A percentile compares a stretch with the other conserved stretches of the same genome.
These are phyloP conservation scores for Elymus sibiricus DNA, from an alignment of 176 grass and related monocot genomes.

Conservation along the genomic window DNA sequence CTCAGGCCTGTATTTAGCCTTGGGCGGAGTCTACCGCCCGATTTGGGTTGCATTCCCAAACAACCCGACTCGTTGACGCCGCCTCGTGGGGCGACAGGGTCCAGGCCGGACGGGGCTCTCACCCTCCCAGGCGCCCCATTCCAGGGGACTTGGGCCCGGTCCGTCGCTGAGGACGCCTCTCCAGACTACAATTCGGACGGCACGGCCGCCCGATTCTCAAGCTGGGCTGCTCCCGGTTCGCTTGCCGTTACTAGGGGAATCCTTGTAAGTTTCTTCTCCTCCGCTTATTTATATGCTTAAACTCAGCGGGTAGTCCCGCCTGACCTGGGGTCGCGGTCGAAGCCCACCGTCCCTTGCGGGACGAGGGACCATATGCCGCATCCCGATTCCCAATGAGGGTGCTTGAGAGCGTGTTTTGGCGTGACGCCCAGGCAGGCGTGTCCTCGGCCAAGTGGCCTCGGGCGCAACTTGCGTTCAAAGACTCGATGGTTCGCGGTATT, in stretches of 20 bases:
- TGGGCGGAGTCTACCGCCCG: conserved; percentile 38
- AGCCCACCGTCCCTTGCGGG: no score
- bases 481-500: conserved; percentile 68
- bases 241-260: no score
- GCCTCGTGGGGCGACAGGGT: conserved; percentile 51
- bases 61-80: conserved; percentile 41
- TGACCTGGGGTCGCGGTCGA: no score
- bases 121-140: conserved; percentile 56
- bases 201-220: no score
- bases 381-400: no score
- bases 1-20: conserved; percentile 51
- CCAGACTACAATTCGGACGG: neutral
- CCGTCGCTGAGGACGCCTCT: neutral
- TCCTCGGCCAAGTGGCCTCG: neutral
- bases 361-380: no score
- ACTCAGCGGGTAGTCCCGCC: no score
- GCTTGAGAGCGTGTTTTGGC: neutral
- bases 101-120: conserved; percentile 46
- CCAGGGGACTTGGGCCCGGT: conserved; percentile 42
- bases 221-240: no score
- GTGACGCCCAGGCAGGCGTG: neutral
- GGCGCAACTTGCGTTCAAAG: conserved; percentile 70
- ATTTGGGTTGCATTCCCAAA: conserved; percentile 56
- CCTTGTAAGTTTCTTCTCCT: no score
- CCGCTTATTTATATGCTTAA: no score